Base-by-base conservation (phyloP, 768 basidiomycete genomes). In the Neoboletus subvelutipes region DNA sequence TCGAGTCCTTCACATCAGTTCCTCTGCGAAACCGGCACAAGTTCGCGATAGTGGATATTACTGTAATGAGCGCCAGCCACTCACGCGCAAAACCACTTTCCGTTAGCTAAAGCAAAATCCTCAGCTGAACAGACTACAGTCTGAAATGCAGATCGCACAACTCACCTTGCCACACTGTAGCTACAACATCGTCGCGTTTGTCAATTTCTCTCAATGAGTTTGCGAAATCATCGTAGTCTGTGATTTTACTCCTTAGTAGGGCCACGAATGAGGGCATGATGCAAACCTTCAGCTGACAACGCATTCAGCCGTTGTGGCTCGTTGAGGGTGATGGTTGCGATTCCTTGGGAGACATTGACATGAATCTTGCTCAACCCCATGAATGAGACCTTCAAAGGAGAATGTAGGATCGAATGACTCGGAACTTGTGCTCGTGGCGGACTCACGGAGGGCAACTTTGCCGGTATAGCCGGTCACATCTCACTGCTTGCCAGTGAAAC, bases 11-110 rank as follows among this genome's bases (percentile, higher is more conserved):
- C 15, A 86, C 83, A 63, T 84, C 74, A 4, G 86, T 86, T 5
- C 86, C 87, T 20, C 87, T 88, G 59, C 36, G 31, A 37, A 50
- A 42, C 11, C 43, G 24, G 34, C 29, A 6, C 36, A 57, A 33
- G 52, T 56, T 17, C 36, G 49, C 22, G 9, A 46, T 37, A 5
- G 10, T 18, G 50, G 33, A 20, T 45, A 48, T 31, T 31, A 18
- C 33, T 6, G 36, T 29, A 5, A 12, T n/a, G 17, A 41, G n/a
- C 26, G 41, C 47, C 54, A 41, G 33, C 5, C 18, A 71, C 85
- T 65, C 66, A 88, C 87, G 87, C 80, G 74, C 85, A 89, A 69
- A 89, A 88, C 86, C 86, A 88, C 58, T 76, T 80, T 3, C 87
- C 87, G 34, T 76, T 84, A 11, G 84, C 87, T 87, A 45, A 5